Percentiles rank a stretch among this genome's conserved stretches.
Evolutionary conservation across 176 grass and related monocot species (phyloP).

Genomic region (Musa acuminata): DNA sequence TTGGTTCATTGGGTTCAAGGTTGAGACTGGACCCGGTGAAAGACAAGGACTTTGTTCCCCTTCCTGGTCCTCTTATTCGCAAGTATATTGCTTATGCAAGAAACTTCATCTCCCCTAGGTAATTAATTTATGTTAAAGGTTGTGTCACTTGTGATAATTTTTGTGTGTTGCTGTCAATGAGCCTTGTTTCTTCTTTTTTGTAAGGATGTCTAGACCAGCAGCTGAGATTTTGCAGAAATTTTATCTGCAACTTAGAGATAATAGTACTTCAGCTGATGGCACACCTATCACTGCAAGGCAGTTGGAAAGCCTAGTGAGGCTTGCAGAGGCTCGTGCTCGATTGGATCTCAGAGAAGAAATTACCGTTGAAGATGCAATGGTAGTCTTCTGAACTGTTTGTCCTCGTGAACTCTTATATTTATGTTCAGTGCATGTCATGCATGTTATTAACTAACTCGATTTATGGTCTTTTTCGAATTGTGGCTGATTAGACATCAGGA

Average conservation of each 20-base stretch:
- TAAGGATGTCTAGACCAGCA: slow-evolving; percentile 56
- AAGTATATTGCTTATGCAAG: slow-evolving; percentile 92
- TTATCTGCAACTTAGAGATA: slow-evolving; percentile 53
- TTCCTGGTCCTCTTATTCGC: slow-evolving; percentile 50
- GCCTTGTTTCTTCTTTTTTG: slow-evolving; percentile 7
- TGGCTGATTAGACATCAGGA: neutral
- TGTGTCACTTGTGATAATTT: neutral
- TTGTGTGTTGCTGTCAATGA: neutral
- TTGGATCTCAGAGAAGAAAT: slow-evolving; percentile 90
- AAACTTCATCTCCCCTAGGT: slow-evolving; percentile 55
- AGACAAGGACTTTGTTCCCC: slow-evolving; percentile 58
- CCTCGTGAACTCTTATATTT: neutral
- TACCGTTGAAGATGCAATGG: slow-evolving; percentile 60
- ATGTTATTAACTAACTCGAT: neutral
- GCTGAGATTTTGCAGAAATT: slow-evolving; percentile 38
- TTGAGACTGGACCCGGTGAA: slow-evolving; percentile 60
- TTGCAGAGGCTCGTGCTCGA: slow-evolving; percentile 87
- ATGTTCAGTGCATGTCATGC: neutral
- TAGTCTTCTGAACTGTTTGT: slow-evolving; percentile 1
- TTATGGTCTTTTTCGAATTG: neutral
- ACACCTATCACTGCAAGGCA: slow-evolving; percentile 93
- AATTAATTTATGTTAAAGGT: slow-evolving; percentile 19
- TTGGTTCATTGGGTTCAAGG: slow-evolving; percentile 42
- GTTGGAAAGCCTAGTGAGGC: slow-evolving; percentile 82
- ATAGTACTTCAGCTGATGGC: slow-evolving; percentile 51